Conservation (phyloP, 2,329 filamentous ascomycete species). For the Trichoderma atroviride region DNA sequence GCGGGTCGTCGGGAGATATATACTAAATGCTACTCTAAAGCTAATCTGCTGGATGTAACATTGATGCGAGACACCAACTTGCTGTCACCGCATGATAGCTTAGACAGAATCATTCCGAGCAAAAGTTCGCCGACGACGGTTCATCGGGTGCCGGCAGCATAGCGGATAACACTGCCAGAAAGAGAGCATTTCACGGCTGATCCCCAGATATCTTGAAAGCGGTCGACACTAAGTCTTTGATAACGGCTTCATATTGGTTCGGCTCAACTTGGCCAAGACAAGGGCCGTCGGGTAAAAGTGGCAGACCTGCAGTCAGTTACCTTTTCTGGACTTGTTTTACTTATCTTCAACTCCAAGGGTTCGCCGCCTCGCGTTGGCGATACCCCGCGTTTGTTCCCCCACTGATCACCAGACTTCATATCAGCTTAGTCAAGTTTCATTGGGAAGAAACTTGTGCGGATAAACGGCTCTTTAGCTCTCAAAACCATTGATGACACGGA, state of each 20-base stretch:
- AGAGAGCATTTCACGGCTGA: neutral
- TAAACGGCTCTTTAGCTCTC: slow-evolving; percentile 10
- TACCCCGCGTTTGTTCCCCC: slow-evolving; percentile 21
- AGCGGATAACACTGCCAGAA: slow-evolving; percentile 1
- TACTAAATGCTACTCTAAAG: neutral
- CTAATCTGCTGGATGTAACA: slow-evolving; percentile 2
- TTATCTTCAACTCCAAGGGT: slow-evolving; percentile 2
- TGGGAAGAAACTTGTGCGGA: neutral
- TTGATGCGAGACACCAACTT: neutral
- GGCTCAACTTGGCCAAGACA: neutral
- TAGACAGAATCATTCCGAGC: slow-evolving; percentile 1
- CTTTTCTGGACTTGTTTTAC: neutral
- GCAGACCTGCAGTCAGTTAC: slow-evolving; percentile 4
- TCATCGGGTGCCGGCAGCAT: slow-evolving; percentile 13
- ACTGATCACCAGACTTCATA: slow-evolving; percentile 11
- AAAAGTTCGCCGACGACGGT: slow-evolving; percentile 21
- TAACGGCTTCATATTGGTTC: slow-evolving; percentile 1
- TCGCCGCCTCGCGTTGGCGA: neutral
- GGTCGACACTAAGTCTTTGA: neutral
- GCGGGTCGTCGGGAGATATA: slow-evolving; percentile 1
- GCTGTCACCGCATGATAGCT: neutral
- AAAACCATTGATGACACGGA: neutral
- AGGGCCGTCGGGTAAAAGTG: slow-evolving; percentile 20
- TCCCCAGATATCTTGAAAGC: slow-evolving; percentile 9
- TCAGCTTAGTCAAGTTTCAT: neutral